Base-by-base conservation (phyloP, 1,284 basidiomycete species). In the Phaffia rhodozyma region DNA sequence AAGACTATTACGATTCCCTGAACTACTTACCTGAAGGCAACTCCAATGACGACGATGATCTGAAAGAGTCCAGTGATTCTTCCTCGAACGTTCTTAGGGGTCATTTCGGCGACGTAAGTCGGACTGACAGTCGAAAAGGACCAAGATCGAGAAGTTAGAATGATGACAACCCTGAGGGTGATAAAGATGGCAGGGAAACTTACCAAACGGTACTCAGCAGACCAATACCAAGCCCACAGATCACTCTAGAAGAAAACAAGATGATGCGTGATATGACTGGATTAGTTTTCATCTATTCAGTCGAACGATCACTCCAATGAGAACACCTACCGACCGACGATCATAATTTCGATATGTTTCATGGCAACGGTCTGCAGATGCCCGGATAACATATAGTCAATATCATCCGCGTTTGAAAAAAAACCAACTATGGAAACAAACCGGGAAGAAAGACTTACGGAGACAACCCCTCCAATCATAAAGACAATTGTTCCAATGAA, bases 61-160 rank as follows among this genome's bases (percentile, higher is more conserved):
- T 91, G 88, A 80, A 90, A 89, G 32, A 87, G 71, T 52, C 86
- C 85, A 5, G 81, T 82, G 66, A 83, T 82, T 83, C 79, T 61
- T 72, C 78, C 72, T 83, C 82, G 78, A 58, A 84, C 85, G 34
- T 85, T 79, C 72, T 87, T 88, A 5, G 87, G 87, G 0, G 83
- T 81, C 71, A 86, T 88, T 73, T 89, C 87, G 1, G 85, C 84
- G 2, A 89, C 86, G 70, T 82, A 89, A 0, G 86, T 82, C 11
- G 87, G 87, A 11, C 82, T 80, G 5, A 83, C 74, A 3, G 79
- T 79, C 1, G 79, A 79, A 66, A 71, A 47, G 21, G 9, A 27
- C 13, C 56, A 4, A 53, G 20, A 53, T 38, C 27, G 16, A n/a
- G 47, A 57, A 16, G 63, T 51, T 0, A 54, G 52, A 47, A 51